Evolutionary conservation across 2,329 filamentous ascomycete genomes (phyloP).

Genomic region (Colletotrichum phormii): DNA sequence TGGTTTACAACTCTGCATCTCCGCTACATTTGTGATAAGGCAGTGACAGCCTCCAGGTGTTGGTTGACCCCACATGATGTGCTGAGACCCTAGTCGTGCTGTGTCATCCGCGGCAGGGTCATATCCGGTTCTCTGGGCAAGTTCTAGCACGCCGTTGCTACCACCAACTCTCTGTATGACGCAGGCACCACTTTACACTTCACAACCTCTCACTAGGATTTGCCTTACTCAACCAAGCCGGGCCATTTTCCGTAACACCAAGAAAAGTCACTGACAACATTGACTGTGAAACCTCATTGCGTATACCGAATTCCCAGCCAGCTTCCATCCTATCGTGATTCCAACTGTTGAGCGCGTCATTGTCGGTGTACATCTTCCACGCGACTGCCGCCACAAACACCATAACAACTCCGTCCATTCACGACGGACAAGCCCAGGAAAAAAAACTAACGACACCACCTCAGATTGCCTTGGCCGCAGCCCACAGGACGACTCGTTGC

Average conservation of each 20-base stretch:
- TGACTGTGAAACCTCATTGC: neutral
- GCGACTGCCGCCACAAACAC: slow-evolving; percentile 18
- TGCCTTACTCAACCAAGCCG: slow-evolving; percentile 22
- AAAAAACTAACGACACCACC: slow-evolving; percentile 8
- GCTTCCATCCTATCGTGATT: neutral
- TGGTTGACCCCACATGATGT: slow-evolving; percentile 1
- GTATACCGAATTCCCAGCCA: neutral
- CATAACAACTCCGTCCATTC: neutral
- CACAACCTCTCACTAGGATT: slow-evolving; percentile 16
- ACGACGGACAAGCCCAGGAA: slow-evolving; percentile 9
- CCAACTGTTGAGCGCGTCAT: slow-evolving; percentile 1
- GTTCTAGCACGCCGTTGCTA: neutral
- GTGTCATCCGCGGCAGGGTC: slow-evolving; percentile 31
- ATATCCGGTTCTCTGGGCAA: slow-evolving; percentile 25
- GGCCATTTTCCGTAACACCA: neutral
- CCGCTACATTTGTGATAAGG: neutral
- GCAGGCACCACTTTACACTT: slow-evolving; percentile 18
- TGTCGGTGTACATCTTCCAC: neutral
- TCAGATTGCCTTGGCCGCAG: slow-evolving; percentile 17
- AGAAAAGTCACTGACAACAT: slow-evolving; percentile 9
- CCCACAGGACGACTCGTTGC: slow-evolving; percentile 20
- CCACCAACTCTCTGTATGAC: slow-evolving; percentile 19
- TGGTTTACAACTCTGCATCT: neutral
- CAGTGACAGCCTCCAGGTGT: neutral
- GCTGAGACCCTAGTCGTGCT: slow-evolving; percentile 1